These are phyloP conservation scores for Lasiosphaeria ovina DNA, from an alignment of 495 filamentous ascomycete species.

Conservation along the genomic window DNA sequence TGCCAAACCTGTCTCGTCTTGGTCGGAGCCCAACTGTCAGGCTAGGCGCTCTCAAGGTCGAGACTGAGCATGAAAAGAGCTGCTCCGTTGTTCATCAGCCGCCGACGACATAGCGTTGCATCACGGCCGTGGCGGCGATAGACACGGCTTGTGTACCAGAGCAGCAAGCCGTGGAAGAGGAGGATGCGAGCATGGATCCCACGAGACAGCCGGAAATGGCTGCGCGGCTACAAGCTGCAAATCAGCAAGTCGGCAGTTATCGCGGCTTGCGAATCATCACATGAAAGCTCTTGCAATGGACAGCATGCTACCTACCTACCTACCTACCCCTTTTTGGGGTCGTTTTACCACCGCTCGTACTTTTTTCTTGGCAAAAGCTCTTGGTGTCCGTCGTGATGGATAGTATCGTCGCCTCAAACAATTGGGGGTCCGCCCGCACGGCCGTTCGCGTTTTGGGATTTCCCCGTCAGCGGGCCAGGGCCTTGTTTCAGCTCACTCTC, in stretches of 20 bases:
- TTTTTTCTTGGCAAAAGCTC: background rate
- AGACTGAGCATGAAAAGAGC: conserved; percentile 4
- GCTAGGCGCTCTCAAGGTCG: background rate
- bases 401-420: conserved; percentile 28
- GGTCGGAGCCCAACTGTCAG: conserved; percentile 1
- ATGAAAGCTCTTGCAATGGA: conserved; percentile 13
- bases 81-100: background rate
- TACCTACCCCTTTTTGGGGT: conserved; percentile 9
- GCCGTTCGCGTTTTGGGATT: conserved; percentile 32
- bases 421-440: conserved; percentile 28
- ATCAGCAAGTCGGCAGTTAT: conserved; percentile 24
- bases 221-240: conserved; percentile 21
- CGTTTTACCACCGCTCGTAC: conserved; percentile 7
- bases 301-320: conserved; percentile 7
- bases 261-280: background rate
- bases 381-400: conserved; percentile 17
- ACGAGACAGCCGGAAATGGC: conserved; percentile 14
- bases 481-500: conserved; percentile 38
- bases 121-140: background rate
- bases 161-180: conserved; percentile 9
- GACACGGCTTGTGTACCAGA: background rate
- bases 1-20: conserved; percentile 3
- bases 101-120: conserved; percentile 1
- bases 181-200: conserved; percentile 14
- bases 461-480: conserved; percentile 28